Percentiles rank a stretch among this genome's conserved stretches.
Conservation (phyloP, 495 filamentous ascomycete genomes). For the Hyaloscypha hepaticicola region DNA sequence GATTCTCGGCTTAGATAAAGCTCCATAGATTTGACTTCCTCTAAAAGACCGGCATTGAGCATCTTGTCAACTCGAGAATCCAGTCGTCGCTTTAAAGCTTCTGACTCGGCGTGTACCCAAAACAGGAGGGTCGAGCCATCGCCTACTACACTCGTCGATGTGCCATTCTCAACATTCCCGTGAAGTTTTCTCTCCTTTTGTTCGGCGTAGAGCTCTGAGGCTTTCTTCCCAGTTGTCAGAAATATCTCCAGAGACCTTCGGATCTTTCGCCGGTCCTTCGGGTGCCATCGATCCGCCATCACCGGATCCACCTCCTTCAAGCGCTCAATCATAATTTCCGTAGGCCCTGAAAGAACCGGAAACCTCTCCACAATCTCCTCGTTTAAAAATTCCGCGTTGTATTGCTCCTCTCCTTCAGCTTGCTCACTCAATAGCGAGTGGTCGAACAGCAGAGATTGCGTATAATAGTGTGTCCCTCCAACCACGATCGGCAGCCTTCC, state of each 20-base stretch:
- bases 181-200: constrained; percentile 44
- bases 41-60: constrained; percentile 67
- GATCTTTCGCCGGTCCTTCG: constrained; percentile 87
- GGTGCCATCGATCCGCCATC: constrained; percentile 93
- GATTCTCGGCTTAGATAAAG: constrained; percentile 49
- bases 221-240: constrained; percentile 70
- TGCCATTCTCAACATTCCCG: neutral
- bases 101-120: constrained; percentile 78
- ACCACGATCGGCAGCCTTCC: constrained; percentile 86
- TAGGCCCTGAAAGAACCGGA: constrained; percentile 69
- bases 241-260: constrained; percentile 87
- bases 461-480: constrained; percentile 94
- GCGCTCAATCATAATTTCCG: constrained; percentile 67
- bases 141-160: constrained; percentile 39
- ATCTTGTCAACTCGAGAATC: constrained; percentile 79
- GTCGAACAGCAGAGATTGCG: constrained; percentile 80
- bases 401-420: constrained; percentile 35
- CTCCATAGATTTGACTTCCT: constrained; percentile 63
- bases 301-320: constrained; percentile 78
- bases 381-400: constrained; percentile 23
- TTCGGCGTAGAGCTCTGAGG: constrained; percentile 85
- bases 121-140: constrained; percentile 74
- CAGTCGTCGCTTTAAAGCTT: constrained; percentile 65
- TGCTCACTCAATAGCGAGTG: constrained; percentile 54
- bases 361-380: constrained; percentile 42